Conservation (phyloP, 2,329 filamentous ascomycete genomes). For the Cytospora schulzeri region DNA sequence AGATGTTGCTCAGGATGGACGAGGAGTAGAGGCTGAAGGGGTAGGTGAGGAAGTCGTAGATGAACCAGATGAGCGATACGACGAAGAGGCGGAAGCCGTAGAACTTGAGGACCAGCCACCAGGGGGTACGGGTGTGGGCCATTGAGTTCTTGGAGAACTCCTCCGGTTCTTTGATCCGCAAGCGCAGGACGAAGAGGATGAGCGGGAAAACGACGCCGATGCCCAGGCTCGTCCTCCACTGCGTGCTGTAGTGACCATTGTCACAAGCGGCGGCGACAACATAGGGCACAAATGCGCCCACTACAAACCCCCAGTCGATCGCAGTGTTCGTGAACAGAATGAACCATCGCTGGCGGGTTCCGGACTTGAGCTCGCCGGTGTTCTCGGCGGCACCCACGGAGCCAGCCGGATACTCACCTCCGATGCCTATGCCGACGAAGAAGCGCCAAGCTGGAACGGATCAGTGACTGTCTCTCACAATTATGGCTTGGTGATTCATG, state of each 20-base stretch:
- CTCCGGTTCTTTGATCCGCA: conserved; percentile 77
- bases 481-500: neutral
- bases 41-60: conserved; percentile 69
- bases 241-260: conserved; percentile 66
- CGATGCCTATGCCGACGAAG: conserved; percentile 79
- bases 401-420: conserved; percentile 77
- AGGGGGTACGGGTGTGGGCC: conserved; percentile 60
- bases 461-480: neutral
- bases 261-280: conserved; percentile 59
- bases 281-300: conserved; percentile 53
- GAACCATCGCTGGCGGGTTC: conserved; percentile 87
- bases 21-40: conserved; percentile 85
- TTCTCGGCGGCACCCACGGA: conserved; percentile 83
- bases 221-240: conserved; percentile 81
- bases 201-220: conserved; percentile 78
- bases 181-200: conserved; percentile 68
- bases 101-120: conserved; percentile 58
- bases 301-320: conserved; percentile 79
- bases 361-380: conserved; percentile 77
- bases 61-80: conserved; percentile 78
- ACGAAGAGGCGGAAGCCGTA: conserved; percentile 74
- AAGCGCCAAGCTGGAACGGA: conserved; percentile 78
- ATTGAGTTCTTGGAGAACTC: conserved; percentile 74
- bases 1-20: conserved; percentile 69
- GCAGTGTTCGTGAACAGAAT: conserved; percentile 87